A percentile compares a stretch with the other conserved stretches of the same genome.
These are phyloP conservation scores for Striga asiatica DNA, from an alignment of 257 asterid genomes.

Conservation along the genomic window DNA sequence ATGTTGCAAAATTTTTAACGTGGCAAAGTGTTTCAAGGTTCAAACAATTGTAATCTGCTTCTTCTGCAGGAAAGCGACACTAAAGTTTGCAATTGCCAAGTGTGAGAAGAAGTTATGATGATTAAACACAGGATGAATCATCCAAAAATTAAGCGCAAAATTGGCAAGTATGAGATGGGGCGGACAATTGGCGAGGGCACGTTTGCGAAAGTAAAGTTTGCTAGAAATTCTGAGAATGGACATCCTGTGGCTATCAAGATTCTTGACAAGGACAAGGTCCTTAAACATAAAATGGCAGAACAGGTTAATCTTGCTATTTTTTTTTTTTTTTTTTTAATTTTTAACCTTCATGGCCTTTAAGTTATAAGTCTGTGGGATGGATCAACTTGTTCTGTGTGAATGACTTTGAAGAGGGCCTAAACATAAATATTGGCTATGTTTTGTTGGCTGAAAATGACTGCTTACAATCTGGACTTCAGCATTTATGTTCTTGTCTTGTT, in stretches of 20 bases:
- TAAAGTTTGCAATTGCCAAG: not conserved
- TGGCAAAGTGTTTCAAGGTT: slow-evolving; percentile 2
- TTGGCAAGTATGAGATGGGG: slow-evolving; percentile 87
- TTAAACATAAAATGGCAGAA: slow-evolving; percentile 89
- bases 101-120: too few relatives aligned
- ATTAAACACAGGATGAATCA: slow-evolving; percentile 77
- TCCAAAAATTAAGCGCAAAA: slow-evolving; percentile 50
- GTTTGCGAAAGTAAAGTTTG: slow-evolving; percentile 87
- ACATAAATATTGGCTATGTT: not conserved
- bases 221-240: slow-evolving; percentile 70
- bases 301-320: slow-evolving; percentile 40
- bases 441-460: too few relatives aligned
- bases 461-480: too few relatives aligned
- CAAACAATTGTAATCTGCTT: slow-evolving; percentile 1
- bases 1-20: not conserved
- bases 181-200: slow-evolving; percentile 95
- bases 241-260: slow-evolving; percentile 78
- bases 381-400: not conserved
- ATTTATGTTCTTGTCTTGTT: slow-evolving; percentile 6
- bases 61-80: slow-evolving; percentile 25
- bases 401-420: not conserved
- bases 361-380: too few relatives aligned
- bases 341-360: too few relatives aligned
- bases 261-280: slow-evolving; percentile 87
- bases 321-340: not conserved